Evolutionary conservation across 805 yeast species (phyloP).

Genomic region (Metschnikowia orientalis): DNA sequence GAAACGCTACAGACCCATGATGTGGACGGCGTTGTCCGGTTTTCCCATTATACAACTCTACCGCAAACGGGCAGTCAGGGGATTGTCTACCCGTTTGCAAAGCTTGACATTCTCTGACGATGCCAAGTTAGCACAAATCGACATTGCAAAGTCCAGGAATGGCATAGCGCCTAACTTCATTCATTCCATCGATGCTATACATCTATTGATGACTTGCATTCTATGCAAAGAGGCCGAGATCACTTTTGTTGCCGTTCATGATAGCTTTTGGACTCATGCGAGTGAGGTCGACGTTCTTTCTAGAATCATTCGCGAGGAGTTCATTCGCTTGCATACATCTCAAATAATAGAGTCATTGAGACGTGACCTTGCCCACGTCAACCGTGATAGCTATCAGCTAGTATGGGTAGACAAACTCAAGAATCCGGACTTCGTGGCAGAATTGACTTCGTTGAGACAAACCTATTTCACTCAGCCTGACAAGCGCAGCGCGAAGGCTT

Average conservation of each 20-base stretch:
- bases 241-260: constrained; percentile 39
- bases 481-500: not conserved
- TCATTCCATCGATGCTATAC: constrained; percentile 40
- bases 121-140: constrained; percentile 22
- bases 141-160: constrained; percentile 28
- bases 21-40: constrained; percentile 40
- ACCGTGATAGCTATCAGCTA: constrained; percentile 26
- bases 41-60: constrained; percentile 40
- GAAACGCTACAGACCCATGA: constrained; percentile 29
- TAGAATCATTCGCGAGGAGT: constrained; percentile 28
- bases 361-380: constrained; percentile 24
- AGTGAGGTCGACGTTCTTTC: constrained; percentile 26
- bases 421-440: constrained; percentile 10
- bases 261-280: constrained; percentile 42
- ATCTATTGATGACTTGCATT: constrained; percentile 34
- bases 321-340: constrained; percentile 30
- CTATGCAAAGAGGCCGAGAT: constrained; percentile 19
- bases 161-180: constrained; percentile 43
- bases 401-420: constrained; percentile 25
- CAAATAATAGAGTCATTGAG: constrained; percentile 24
- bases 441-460: constrained; percentile 8
- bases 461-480: constrained; percentile 6
- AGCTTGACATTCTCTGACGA: constrained; percentile 18
- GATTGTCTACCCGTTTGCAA: constrained; percentile 24
- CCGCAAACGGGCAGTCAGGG: constrained; percentile 14